Conservation (phyloP, 176 grass and related monocot genomes). For the Saccharum spontaneum region DNA sequence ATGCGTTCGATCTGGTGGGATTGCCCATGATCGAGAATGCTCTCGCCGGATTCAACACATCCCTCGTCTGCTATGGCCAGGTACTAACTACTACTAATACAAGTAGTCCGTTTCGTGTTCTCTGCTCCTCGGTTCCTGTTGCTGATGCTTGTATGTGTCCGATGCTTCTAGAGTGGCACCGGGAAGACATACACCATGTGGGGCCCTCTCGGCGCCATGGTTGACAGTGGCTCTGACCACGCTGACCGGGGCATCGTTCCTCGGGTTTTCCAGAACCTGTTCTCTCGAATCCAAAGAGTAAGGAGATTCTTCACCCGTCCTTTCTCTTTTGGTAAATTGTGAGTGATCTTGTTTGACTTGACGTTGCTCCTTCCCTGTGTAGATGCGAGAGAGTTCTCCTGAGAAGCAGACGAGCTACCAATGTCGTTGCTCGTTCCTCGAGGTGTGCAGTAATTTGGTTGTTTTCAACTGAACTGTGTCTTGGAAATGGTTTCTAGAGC, state of each 20-base stretch:
- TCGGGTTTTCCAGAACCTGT: constrained; percentile 81
- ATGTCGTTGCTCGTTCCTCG: constrained; percentile 88
- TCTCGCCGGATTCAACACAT: constrained; percentile 88
- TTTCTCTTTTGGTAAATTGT: neutral
- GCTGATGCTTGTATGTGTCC: constrained; percentile 7
- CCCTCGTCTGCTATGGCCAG: constrained; percentile 89
- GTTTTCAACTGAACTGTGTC: neutral
- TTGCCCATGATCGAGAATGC: constrained; percentile 67
- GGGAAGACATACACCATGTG: constrained; percentile 99
- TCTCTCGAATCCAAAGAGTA: constrained; percentile 76
- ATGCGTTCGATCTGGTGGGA: constrained; percentile 69
- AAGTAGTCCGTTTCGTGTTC: neutral
- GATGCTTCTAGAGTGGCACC: constrained; percentile 65
- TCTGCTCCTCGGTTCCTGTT: neutral
- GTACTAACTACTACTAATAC: constrained; percentile 32
- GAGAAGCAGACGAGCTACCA: constrained; percentile 81
- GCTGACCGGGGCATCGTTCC: constrained; percentile 60
- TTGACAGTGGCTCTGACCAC: constrained; percentile 46
- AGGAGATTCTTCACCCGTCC: neutral
- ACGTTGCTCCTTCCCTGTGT: constrained; percentile 21
- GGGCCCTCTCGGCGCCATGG: constrained; percentile 82
- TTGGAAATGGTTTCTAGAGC: neutral
- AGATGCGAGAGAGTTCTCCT: constrained; percentile 58
- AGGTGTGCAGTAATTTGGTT: constrained; percentile 48
- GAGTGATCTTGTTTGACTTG: constrained; percentile 1